Evolutionary conservation across 441 rosid species (phyloP).

Genomic region (Codiaeum variegatum): DNA sequence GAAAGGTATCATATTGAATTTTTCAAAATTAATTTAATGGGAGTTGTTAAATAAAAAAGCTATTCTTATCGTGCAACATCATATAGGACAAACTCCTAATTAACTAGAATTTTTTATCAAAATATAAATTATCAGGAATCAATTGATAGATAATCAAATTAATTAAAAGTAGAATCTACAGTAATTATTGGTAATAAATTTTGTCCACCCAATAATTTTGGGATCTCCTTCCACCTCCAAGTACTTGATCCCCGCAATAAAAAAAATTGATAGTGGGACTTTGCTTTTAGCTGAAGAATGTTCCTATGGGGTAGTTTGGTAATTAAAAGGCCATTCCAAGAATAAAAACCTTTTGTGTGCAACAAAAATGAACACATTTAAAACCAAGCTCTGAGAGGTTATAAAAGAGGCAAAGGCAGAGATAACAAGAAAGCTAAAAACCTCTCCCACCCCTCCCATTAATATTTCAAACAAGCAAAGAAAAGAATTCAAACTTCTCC

Average conservation of each 20-base stretch:
- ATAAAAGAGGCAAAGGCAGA: constrained; percentile 22
- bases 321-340: constrained; percentile 7
- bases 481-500: constrained; percentile 41
- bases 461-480: constrained; percentile 55
- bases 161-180: constrained; percentile 28
- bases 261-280: too few species aligned
- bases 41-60: too few species aligned
- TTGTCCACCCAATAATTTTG: constrained; percentile 31
- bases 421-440: constrained; percentile 28
- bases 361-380: constrained; percentile 18
- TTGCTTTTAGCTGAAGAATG: constrained; percentile 73
- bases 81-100: too few species aligned
- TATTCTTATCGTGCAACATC: too few species aligned
- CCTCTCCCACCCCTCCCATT: constrained; percentile 10
- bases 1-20: too few species aligned
- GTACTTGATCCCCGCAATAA: too few species aligned
- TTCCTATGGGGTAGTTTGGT: constrained; percentile 24
- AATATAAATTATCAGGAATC: constrained; percentile 34
- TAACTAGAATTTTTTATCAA: too few species aligned
- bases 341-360: constrained; percentile 1
- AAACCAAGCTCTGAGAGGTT: constrained; percentile 28
- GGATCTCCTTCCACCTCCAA: constrained; percentile 28
- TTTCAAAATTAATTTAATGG: too few species aligned
- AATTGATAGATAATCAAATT: constrained; percentile 6
- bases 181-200: constrained; percentile 21